A percentile compares a stretch with the other conserved stretches of the same genome.
Conservation (phyloP, 331 rosid species). For the Stylosanthes scabra region DNA sequence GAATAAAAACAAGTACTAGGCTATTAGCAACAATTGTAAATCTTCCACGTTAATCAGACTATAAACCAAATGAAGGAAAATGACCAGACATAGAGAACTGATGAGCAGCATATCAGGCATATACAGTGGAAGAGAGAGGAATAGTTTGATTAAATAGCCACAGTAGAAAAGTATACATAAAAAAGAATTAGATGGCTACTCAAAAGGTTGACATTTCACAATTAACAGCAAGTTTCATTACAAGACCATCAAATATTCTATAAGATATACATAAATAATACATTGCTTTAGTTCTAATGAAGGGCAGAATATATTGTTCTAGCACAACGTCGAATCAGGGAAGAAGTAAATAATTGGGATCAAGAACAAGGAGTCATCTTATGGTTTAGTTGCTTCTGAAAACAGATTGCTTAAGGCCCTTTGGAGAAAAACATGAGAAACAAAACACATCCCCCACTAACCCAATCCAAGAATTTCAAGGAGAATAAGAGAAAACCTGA, state of each 20-base stretch:
- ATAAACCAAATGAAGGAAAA: conserved; percentile 2
- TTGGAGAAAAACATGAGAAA: conserved; percentile 11
- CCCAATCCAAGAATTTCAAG: not conserved
- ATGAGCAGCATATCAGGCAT: conserved; percentile 11
- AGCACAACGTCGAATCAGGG: not conserved
- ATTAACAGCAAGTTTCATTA: conserved; percentile 11
- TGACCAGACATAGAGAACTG: not conserved
- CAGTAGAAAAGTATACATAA: not conserved
- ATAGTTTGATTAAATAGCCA: not conserved
- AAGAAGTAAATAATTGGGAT: conserved; percentile 2
- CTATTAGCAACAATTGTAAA: conserved; percentile 18
- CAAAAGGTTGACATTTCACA: not conserved
- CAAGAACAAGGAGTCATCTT: not conserved
- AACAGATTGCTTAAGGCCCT: conserved; percentile 4
- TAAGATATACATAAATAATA: not conserved
- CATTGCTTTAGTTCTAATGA: not conserved
- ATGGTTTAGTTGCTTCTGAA: not conserved
- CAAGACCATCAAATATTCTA: not conserved
- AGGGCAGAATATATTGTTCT: not conserved
- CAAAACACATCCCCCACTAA: not conserved
- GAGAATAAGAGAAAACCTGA: conserved; percentile 57
- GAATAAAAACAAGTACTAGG: conserved; percentile 41
- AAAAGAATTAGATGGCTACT: not conserved
- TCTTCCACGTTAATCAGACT: not conserved
- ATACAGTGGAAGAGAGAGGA: conserved; percentile 3